Conservation (phyloP, 1,284 basidiomycete species). For the Xanthoconium separans region DNA sequence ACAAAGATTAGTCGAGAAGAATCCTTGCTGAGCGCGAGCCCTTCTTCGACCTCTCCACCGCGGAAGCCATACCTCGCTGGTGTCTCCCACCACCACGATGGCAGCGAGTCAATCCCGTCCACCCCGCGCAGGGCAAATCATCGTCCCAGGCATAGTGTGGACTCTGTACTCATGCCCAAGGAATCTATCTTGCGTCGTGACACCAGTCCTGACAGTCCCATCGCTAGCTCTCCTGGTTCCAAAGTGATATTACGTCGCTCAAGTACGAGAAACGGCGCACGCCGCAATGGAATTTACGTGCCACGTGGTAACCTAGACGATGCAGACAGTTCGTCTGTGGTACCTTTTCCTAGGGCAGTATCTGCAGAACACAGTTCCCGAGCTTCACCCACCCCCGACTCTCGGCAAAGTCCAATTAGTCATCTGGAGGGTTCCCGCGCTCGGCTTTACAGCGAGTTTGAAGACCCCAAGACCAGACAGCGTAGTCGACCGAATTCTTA, state of each 20-base stretch:
- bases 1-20: slow-evolving; percentile 29
- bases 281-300: slow-evolving; percentile 50
- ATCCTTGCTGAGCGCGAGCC: slow-evolving; percentile 29
- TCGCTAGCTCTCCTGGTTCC: slow-evolving; percentile 35
- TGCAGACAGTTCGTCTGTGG: slow-evolving; percentile 33
- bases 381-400: slow-evolving; percentile 37
- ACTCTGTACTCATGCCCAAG: slow-evolving; percentile 55
- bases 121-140: slow-evolving; percentile 58
- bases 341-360: slow-evolving; percentile 60
- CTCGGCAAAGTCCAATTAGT: slow-evolving; percentile 15
- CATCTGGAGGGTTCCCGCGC: slow-evolving; percentile 55
- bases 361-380: slow-evolving; percentile 46
- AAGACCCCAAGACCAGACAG: slow-evolving; percentile 49
- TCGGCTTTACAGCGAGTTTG: slow-evolving; percentile 70
- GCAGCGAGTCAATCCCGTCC: slow-evolving; percentile 46
- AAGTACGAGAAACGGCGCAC: slow-evolving; percentile 49
- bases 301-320: slow-evolving; percentile 41
- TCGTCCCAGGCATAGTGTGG: slow-evolving; percentile 59
- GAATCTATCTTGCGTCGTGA: slow-evolving; percentile 55
- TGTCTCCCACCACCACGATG: slow-evolving; percentile 43
- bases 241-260: slow-evolving; percentile 55
- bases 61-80: slow-evolving; percentile 57
- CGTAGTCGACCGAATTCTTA: slow-evolving; percentile 63
- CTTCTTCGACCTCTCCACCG: slow-evolving; percentile 52
- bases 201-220: slow-evolving; percentile 51